These are phyloP conservation scores for Xylaria palmicola DNA, from an alignment of 495 filamentous ascomycete species.

Conservation along the genomic window DNA sequence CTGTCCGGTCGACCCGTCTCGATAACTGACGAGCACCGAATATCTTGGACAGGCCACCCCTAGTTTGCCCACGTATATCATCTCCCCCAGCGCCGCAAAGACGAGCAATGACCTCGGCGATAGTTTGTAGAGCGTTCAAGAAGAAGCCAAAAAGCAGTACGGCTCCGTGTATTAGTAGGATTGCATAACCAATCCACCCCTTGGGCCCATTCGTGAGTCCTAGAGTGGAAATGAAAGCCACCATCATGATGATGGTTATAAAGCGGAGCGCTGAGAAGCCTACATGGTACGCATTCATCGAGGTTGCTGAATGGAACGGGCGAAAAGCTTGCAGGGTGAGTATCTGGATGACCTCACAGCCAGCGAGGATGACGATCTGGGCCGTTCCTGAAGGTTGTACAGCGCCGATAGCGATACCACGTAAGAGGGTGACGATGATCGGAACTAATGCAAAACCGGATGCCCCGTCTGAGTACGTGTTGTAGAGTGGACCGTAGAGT, in stretches of 20 bases:
- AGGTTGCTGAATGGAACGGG: slow-evolving; percentile 85
- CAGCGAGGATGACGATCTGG: slow-evolving; percentile 84
- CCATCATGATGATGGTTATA: slow-evolving; percentile 74
- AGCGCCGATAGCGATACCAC: slow-evolving; percentile 88
- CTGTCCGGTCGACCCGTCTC: slow-evolving; percentile 64
- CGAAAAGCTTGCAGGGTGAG: slow-evolving; percentile 84
- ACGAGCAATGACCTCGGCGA: slow-evolving; percentile 82
- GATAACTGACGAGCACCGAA: slow-evolving; percentile 93
- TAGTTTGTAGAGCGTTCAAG: slow-evolving; percentile 83
- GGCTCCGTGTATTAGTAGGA: slow-evolving; percentile 80
- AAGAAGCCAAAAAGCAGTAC: slow-evolving; percentile 94
- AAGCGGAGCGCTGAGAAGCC: slow-evolving; percentile 79
- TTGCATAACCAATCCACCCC: slow-evolving; percentile 93
- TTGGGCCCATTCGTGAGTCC: slow-evolving; percentile 72
- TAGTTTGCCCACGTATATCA: slow-evolving; percentile 64
- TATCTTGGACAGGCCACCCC: slow-evolving; percentile 86
- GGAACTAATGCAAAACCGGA: slow-evolving; percentile 82
- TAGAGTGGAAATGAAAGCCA: slow-evolving; percentile 82
- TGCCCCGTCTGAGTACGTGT: slow-evolving; percentile 91
- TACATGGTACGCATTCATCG: slow-evolving; percentile 96
- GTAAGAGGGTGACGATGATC: slow-evolving; percentile 74
- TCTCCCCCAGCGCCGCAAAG: slow-evolving; percentile 77
- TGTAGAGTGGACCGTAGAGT: slow-evolving; percentile 93
- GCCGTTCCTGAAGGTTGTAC: slow-evolving; percentile 91
- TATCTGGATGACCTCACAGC: slow-evolving; percentile 91